Conservation (phyloP, 2,329 filamentous ascomycete genomes). For the Aaosphaeria pasadenensis region DNA sequence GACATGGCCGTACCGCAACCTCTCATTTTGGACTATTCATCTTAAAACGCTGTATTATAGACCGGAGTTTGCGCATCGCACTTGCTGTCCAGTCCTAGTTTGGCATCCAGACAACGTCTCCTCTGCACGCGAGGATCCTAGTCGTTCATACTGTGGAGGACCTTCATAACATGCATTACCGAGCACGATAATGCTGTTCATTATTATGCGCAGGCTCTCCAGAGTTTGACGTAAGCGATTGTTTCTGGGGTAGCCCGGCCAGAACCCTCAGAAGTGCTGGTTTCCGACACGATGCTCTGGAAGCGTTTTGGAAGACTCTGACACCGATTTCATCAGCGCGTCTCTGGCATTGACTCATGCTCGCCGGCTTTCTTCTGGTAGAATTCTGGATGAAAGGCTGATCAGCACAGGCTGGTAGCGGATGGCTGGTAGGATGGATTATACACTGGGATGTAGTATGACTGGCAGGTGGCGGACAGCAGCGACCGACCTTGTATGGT, state of each 20-base stretch:
- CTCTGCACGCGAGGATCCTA: slow-evolving; percentile 24
- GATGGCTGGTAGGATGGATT: slow-evolving; percentile 15
- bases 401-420: slow-evolving; percentile 24
- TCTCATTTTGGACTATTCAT: slow-evolving; percentile 19
- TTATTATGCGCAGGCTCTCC: slow-evolving; percentile 22
- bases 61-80: slow-evolving; percentile 15
- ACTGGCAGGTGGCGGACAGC: slow-evolving; percentile 28
- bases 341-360: slow-evolving; percentile 24
- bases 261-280: slow-evolving; percentile 5
- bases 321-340: slow-evolving; percentile 12
- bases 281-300: slow-evolving; percentile 10
- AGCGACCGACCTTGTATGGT: slow-evolving; percentile 3
- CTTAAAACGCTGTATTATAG: slow-evolving; percentile 26
- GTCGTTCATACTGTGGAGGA: slow-evolving; percentile 18
- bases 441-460: slow-evolving; percentile 25
- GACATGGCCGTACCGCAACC: slow-evolving; percentile 14
- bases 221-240: slow-evolving; percentile 20
- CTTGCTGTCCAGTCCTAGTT: slow-evolving; percentile 14
- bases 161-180: slow-evolving; percentile 26
- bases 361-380: slow-evolving; percentile 19
- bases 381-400: slow-evolving; percentile 24
- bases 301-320: slow-evolving; percentile 22
- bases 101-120: slow-evolving; percentile 13
- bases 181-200: slow-evolving; percentile 19
- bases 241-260: slow-evolving; percentile 20